Conservation (phyloP, 371 early-diverging fungal genomes). For the Syncephalastrum sp. region DNA sequence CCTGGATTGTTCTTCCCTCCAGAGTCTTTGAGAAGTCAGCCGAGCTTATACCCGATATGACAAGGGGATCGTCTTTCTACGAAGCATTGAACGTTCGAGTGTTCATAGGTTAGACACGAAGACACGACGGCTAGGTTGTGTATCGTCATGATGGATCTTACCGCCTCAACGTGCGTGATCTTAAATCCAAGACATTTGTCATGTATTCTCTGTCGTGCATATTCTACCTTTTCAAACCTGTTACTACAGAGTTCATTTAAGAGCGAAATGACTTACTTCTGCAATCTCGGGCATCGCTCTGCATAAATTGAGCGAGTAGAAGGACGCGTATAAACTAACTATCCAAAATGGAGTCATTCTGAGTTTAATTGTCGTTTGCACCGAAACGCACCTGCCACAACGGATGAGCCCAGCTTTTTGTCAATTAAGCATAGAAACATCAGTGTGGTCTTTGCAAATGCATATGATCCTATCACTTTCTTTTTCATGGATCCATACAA, state of each 20-base stretch:
- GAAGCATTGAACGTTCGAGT: background rate
- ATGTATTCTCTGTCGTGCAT: conserved; percentile 38
- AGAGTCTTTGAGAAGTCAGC: conserved; percentile 33
- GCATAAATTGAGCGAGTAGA: no score
- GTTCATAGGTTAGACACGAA: background rate
- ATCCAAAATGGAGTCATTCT: no score
- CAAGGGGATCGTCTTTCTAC: conserved; percentile 23
- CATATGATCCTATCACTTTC: no score
- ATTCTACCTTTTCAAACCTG: conserved; percentile 33
- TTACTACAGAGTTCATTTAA: background rate
- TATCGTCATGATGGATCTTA: conserved; percentile 7
- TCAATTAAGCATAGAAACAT: no score
- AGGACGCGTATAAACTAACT: no score
- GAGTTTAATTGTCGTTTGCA: no score
- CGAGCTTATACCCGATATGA: conserved; percentile 24
- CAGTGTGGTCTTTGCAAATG: no score
- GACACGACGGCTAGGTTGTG: background rate
- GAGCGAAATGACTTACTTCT: conserved; percentile 19
- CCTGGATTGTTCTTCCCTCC: conserved; percentile 36
- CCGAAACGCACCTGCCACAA: no score
- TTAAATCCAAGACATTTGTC: conserved; percentile 34
- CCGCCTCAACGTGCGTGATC: conserved; percentile 39
- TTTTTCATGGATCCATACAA: no score
- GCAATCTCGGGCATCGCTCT: conserved; percentile 34
- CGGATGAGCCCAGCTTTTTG: no score